A percentile compares a stretch with the other conserved stretches of the same genome.
phyloP scores from a whole-genome alignment of 768 basidiomycete genomes.

The Phanerochaete sordida region DNA sequence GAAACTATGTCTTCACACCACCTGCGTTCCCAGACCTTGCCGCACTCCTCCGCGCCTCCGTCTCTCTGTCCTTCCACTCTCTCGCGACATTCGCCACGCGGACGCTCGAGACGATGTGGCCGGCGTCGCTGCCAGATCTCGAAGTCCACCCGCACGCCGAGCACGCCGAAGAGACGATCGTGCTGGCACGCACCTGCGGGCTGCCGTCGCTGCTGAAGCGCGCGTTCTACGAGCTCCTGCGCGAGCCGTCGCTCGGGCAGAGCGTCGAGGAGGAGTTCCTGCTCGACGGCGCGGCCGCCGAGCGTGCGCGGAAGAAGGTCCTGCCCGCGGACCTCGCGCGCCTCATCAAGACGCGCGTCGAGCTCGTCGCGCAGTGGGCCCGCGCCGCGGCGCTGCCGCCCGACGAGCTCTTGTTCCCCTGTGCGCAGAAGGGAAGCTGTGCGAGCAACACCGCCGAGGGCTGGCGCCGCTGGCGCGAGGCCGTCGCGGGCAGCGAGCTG shows the following conservation, averaged over 20 bases:
- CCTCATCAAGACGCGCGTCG: constrained; percentile 19
- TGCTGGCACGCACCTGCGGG: constrained; percentile 29
- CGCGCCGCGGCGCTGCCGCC: constrained; percentile 18
- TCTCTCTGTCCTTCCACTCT: constrained; percentile 13
- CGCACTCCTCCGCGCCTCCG: neutral
- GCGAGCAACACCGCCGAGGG: constrained; percentile 1
- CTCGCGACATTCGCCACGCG: constrained; percentile 28
- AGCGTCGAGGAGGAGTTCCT: constrained; percentile 5
- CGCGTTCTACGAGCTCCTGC: constrained; percentile 40
- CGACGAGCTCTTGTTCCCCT: constrained; percentile 14
- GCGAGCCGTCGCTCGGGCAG: constrained; percentile 27
- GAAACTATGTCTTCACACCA: constrained; percentile 21
- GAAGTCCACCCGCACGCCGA: constrained; percentile 1
- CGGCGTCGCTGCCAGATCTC: constrained; percentile 19
- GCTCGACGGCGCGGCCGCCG: neutral
- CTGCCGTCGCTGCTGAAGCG: constrained; percentile 29
- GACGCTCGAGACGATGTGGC: constrained; percentile 29
- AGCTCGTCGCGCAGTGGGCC: constrained; percentile 20
- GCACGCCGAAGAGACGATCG: constrained; percentile 28
- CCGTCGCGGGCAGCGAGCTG: constrained; percentile 18
- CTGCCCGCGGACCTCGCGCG: constrained; percentile 15
- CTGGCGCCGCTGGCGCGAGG: constrained; percentile 11
- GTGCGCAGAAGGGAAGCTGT: constrained; percentile 6
- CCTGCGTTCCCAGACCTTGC: constrained; percentile 15
- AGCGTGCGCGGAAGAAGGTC: neutral